phyloP scores from a whole-genome alignment of 2,329 filamentous ascomycete genomes.

The Diaporthe vaccinii region DNA sequence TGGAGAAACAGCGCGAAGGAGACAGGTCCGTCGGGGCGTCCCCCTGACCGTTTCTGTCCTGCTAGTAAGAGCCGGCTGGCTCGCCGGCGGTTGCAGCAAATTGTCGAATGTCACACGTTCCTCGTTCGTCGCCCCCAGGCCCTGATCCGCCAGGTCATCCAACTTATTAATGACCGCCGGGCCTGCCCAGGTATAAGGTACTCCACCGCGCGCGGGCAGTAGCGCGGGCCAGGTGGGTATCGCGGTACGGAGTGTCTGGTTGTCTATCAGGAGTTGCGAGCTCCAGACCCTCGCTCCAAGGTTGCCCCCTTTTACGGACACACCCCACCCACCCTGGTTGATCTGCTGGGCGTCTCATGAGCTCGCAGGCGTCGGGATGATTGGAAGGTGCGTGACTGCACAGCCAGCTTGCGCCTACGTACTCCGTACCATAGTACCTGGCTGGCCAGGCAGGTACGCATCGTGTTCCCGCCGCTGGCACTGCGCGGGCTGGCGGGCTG shows the following conservation, averaged over 20 bases:
- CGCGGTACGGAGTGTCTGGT: not conserved
- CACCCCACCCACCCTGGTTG: slow-evolving; percentile 32
- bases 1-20: slow-evolving; percentile 1
- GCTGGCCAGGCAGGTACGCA: slow-evolving; percentile 18
- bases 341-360: slow-evolving; percentile 33
- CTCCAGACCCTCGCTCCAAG: slow-evolving; percentile 31
- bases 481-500: not conserved
- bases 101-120: slow-evolving; percentile 21
- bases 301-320: slow-evolving; percentile 35
- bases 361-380: slow-evolving; percentile 27
- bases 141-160: slow-evolving; percentile 18
- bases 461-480: slow-evolving; percentile 9
- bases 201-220: not conserved
- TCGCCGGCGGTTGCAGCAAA: slow-evolving; percentile 19
- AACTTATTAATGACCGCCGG: slow-evolving; percentile 1
- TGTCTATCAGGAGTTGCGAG: slow-evolving; percentile 29
- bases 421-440: slow-evolving; percentile 5
- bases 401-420: slow-evolving; percentile 31
- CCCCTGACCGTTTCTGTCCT: slow-evolving; percentile 19
- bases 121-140: not conserved
- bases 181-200: slow-evolving; percentile 10
- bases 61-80: not conserved
- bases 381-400: slow-evolving; percentile 33
- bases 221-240: not conserved
- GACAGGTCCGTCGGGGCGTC: slow-evolving; percentile 6